Percentiles rank a stretch among this genome's conserved stretches.
These are phyloP conservation scores for Mycena polygramma DNA, from an alignment of 768 basidiomycete genomes.

Conservation along the genomic window DNA sequence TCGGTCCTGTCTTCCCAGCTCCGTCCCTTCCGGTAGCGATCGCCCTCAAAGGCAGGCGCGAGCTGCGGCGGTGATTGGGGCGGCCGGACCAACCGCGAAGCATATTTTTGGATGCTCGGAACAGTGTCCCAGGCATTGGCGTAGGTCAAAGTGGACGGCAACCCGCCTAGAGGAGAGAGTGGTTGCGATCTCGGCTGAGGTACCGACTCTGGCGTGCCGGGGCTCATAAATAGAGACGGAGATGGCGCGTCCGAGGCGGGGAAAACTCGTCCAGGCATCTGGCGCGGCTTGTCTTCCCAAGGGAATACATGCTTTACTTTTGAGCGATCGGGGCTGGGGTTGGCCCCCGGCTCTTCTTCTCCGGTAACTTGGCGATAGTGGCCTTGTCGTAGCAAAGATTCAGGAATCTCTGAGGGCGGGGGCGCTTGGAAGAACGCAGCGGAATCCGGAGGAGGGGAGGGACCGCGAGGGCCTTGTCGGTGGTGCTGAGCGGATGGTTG, in stretches of 20 bases:
- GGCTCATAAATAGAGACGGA: conserved; percentile 57
- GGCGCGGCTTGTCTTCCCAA: conserved; percentile 89
- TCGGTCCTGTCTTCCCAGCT: conserved; percentile 71
- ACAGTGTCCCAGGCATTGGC: conserved; percentile 89
- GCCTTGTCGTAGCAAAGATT: conserved; percentile 75
- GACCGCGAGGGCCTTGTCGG: conserved; percentile 44
- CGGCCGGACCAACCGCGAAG: conserved; percentile 69
- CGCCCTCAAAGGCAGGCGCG: conserved; percentile 65
- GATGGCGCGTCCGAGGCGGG: conserved; percentile 73
- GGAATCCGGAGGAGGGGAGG: conserved; percentile 56
- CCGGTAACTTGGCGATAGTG: conserved; percentile 78
- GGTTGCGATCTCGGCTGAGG: conserved; percentile 43
- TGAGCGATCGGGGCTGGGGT: conserved; percentile 73
- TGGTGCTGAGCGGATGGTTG: conserved; percentile 60
- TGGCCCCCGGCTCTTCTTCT: conserved; percentile 54
- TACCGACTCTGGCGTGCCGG: conserved; percentile 53
- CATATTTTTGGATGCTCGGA: conserved; percentile 85
- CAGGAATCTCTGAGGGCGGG: conserved; percentile 72
- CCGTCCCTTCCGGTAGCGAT: conserved; percentile 52
- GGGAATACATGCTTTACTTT: conserved; percentile 90
- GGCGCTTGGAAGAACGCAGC: conserved; percentile 73
- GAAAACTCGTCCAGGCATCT: conserved; percentile 78
- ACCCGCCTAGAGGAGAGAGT: conserved; percentile 61
- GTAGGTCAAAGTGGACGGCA: conserved; percentile 73
- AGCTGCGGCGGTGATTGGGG: conserved; percentile 54